phyloP scores from a whole-genome alignment of 768 basidiomycete species.

The Pisolithus tinctorius region DNA sequence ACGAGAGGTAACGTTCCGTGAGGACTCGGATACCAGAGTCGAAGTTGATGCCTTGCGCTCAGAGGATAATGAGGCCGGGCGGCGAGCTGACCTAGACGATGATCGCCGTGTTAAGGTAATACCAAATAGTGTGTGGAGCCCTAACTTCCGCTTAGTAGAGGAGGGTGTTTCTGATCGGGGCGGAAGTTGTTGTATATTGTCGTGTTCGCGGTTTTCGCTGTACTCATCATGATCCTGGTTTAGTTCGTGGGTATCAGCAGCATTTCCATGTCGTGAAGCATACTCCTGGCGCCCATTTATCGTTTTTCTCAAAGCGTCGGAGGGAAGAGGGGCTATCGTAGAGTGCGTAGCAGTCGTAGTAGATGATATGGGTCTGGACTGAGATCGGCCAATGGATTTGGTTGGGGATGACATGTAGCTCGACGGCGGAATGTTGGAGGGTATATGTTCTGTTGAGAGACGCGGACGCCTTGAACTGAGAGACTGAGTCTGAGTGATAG shows the following conservation, averaged over 20 bases:
- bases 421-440: slow-evolving; percentile 9
- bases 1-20: slow-evolving; percentile 11
- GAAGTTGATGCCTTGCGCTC: slow-evolving; percentile 21
- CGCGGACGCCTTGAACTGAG: slow-evolving; percentile 12
- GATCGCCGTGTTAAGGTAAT: slow-evolving; percentile 23
- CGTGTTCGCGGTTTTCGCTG: slow-evolving; percentile 6
- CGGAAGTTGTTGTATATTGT: slow-evolving; percentile 14
- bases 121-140: slow-evolving; percentile 20
- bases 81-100: slow-evolving; percentile 12
- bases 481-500: slow-evolving; percentile 1
- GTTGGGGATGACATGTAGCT: slow-evolving; percentile 10
- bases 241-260: slow-evolving; percentile 9
- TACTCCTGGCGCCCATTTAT: slow-evolving; percentile 14
- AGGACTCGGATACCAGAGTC: slow-evolving; percentile 14
- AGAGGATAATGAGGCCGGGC: slow-evolving; percentile 11
- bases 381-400: slow-evolving; percentile 40
- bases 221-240: slow-evolving; percentile 9
- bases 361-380: slow-evolving; percentile 59
- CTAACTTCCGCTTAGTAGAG: slow-evolving; percentile 17
- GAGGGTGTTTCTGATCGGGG: slow-evolving; percentile 25
- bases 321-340: slow-evolving; percentile 53
- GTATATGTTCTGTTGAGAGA: slow-evolving; percentile 1
- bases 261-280: slow-evolving; percentile 7
- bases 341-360: slow-evolving; percentile 57
- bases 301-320: slow-evolving; percentile 28